Conservation (phyloP, 1,139 yeast genomes). For the Diutina pseudorugosa region DNA sequence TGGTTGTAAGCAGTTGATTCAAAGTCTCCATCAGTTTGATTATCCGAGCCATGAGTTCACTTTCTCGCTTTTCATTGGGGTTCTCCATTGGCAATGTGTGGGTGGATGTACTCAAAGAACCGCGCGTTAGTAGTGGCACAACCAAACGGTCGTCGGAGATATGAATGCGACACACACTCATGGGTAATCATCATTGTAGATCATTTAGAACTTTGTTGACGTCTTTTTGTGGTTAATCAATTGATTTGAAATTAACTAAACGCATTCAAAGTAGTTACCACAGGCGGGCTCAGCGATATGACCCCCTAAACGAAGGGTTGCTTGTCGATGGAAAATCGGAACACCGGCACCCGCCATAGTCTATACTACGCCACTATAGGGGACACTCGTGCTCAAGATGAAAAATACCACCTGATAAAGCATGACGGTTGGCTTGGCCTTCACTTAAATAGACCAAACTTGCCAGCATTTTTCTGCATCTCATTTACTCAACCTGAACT, state of each 20-base stretch:
- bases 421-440: background rate
- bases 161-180: background rate
- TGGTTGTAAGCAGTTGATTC: slow-evolving; percentile 55
- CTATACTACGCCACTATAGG: too few species aligned
- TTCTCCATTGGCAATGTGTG: slow-evolving; percentile 48
- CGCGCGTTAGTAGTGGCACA: background rate
- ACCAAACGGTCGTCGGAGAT: background rate
- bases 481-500: background rate
- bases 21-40: slow-evolving; percentile 63
- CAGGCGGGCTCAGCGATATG: too few species aligned
- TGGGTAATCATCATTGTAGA: too few species aligned
- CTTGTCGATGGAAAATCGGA: background rate
- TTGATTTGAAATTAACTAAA: too few species aligned
- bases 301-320: too few species aligned
- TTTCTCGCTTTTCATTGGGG: slow-evolving; percentile 83
- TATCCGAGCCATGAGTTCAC: slow-evolving; percentile 64
- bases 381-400: background rate
- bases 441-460: background rate
- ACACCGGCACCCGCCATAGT: background rate
- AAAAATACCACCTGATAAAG: too few species aligned
- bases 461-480: background rate
- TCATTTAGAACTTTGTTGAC: too few species aligned
- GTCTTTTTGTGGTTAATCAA: too few species aligned
- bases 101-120: background rate
- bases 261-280: too few species aligned